A percentile compares a stretch with the other conserved stretches of the same genome.
These are phyloP conservation scores for Ophiocordyceps camponoti-leonardi DNA, from an alignment of 2,329 filamentous ascomycete species.

Conservation along the genomic window DNA sequence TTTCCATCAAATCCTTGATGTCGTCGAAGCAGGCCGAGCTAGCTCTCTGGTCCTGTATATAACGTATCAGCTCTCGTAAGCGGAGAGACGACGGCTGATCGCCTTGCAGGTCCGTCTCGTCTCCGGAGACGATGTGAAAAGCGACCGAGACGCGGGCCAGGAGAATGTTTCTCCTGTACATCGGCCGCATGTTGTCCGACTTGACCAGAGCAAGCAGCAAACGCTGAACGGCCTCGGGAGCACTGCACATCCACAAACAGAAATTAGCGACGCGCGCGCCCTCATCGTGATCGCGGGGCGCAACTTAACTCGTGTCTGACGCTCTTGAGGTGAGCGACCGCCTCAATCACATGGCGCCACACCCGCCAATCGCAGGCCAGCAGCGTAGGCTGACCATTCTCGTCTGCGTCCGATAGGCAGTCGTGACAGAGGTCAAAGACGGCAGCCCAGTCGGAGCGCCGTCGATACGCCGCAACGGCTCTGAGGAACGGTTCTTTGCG, in stretches of 20 bases:
- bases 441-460: constrained; percentile 20
- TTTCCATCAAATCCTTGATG: constrained; percentile 24
- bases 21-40: constrained; percentile 28
- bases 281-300: neutral
- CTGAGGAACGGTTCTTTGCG: constrained; percentile 29
- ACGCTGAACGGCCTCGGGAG: constrained; percentile 9
- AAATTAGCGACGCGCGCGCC: constrained; percentile 2
- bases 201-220: constrained; percentile 14
- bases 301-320: constrained; percentile 15
- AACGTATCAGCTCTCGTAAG: constrained; percentile 16
- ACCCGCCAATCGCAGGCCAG: constrained; percentile 27
- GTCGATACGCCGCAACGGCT: constrained; percentile 19
- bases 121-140: constrained; percentile 15
- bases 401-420: constrained; percentile 21
- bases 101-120: constrained; percentile 12
- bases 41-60: constrained; percentile 17
- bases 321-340: constrained; percentile 16
- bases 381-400: constrained; percentile 18
- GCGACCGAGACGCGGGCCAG: constrained; percentile 20
- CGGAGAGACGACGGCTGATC: constrained; percentile 12
- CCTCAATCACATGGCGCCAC: constrained; percentile 22
- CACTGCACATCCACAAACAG: constrained; percentile 5
- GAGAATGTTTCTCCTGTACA: constrained; percentile 21
- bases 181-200: constrained; percentile 13
- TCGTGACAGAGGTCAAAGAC: constrained; percentile 26